A percentile compares a stretch with the other conserved stretches of the same genome.
phyloP scores from a whole-genome alignment of 2,329 filamentous ascomycete genomes.

The Fusarium sp. region DNA sequence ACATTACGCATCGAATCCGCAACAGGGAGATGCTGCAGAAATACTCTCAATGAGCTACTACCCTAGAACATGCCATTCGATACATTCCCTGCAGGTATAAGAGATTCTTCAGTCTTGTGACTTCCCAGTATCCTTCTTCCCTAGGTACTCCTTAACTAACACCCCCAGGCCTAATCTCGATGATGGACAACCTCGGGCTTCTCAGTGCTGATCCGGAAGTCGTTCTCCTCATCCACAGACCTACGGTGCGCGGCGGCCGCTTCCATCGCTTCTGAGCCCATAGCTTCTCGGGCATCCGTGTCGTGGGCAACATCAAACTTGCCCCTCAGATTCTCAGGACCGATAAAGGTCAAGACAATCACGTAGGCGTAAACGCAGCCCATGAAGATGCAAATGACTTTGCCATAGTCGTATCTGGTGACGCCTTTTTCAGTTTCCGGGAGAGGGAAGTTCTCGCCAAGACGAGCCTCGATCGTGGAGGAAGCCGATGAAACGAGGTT shows the following conservation, averaged over 20 bases:
- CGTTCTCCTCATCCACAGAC: constrained; percentile 36
- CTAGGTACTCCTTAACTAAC: too few relatives aligned
- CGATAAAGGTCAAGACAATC: constrained; percentile 71
- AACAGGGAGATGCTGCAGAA: too few relatives aligned
- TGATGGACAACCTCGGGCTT: constrained; percentile 24
- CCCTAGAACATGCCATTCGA: too few relatives aligned
- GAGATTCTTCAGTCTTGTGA: too few relatives aligned
- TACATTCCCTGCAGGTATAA: too few relatives aligned
- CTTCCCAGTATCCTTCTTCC: too few relatives aligned
- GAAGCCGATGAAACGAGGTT: constrained; percentile 77
- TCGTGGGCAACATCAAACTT: constrained; percentile 64
- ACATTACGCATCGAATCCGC: too few relatives aligned
- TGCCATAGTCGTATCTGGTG: constrained; percentile 77
- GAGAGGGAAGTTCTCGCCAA: constrained; percentile 80
- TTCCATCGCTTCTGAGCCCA: constrained; percentile 53
- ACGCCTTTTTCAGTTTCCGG: constrained; percentile 61
- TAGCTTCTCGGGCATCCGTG: constrained; percentile 59
- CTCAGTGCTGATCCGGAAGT: constrained; percentile 14
- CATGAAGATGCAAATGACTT: constrained; percentile 93
- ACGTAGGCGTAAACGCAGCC: constrained; percentile 77
- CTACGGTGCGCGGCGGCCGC: constrained; percentile 15
- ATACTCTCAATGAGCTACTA: too few relatives aligned
- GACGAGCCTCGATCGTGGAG: constrained; percentile 79
- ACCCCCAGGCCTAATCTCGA: constrained; percentile 11
- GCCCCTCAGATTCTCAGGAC: constrained; percentile 64